Evolutionary conservation across 2,329 filamentous ascomycete genomes (phyloP).

Genomic region (Nigrograna mackinnonii): DNA sequence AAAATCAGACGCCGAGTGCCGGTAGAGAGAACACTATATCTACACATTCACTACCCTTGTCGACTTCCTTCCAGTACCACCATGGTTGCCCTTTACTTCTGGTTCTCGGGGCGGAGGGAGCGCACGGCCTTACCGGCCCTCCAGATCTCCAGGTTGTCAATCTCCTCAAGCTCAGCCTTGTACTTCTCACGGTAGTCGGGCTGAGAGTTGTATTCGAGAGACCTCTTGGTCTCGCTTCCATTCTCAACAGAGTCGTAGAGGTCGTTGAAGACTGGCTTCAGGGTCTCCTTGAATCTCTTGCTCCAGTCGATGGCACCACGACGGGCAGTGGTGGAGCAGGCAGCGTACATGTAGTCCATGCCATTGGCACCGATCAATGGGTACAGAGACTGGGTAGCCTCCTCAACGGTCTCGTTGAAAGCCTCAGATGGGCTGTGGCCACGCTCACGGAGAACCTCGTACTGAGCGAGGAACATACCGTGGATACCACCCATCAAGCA

Average conservation of each 20-base stretch:
- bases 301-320: slow-evolving; percentile 99
- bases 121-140: slow-evolving; percentile 96
- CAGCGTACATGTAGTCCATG: slow-evolving; percentile 99
- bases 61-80: neutral
- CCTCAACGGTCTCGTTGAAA: slow-evolving; percentile 99
- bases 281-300: slow-evolving; percentile 92
- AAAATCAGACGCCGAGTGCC: slow-evolving; percentile 21
- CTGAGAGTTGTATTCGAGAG: slow-evolving; percentile 95
- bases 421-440: slow-evolving; percentile 97
- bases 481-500: slow-evolving; percentile 99
- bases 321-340: slow-evolving; percentile 97
- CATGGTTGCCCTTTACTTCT: slow-evolving; percentile 31
- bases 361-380: slow-evolving; percentile 95
- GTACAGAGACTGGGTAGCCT: slow-evolving; percentile 97
- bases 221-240: slow-evolving; percentile 93
- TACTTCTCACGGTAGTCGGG: slow-evolving; percentile 96
- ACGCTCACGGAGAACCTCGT: slow-evolving; percentile 98
- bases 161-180: slow-evolving; percentile 98
- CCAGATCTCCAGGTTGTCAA: slow-evolving; percentile 98
- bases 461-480: slow-evolving; percentile 99
- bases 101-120: slow-evolving; percentile 43
- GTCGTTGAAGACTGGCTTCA: slow-evolving; percentile 98
- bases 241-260: slow-evolving; percentile 92
- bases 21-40: slow-evolving; percentile 25
- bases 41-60: slow-evolving; percentile 18